A percentile compares a stretch with the other conserved stretches of the same genome.
Conservation (phyloP, 176 grass and related monocot species). For the Oryza rufipogon region DNA sequence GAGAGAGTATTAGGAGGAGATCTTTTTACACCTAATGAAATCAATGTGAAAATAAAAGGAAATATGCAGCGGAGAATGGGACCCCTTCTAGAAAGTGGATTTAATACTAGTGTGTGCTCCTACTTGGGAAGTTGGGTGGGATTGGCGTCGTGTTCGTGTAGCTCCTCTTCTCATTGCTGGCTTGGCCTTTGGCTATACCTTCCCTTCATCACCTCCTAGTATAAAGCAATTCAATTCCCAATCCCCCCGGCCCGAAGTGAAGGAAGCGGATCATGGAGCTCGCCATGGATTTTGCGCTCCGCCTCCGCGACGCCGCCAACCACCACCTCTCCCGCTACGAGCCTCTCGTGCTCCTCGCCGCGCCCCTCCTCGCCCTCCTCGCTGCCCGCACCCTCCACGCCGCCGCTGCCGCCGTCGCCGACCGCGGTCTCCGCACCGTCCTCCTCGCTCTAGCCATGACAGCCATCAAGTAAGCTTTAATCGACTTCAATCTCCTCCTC, state of each 20-base stretch:
- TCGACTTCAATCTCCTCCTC: neutral
- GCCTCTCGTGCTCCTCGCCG: conserved; percentile 65
- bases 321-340: conserved; percentile 64
- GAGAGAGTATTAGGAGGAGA: too few relatives aligned
- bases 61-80: neutral
- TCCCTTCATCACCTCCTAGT: too few relatives aligned
- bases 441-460: conserved; percentile 58
- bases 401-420: conserved; percentile 45
- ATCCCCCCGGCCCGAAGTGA: neutral
- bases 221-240: too few relatives aligned
- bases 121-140: too few relatives aligned
- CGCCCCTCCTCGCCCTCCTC: conserved; percentile 70
- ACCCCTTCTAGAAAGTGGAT: too few relatives aligned
- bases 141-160: too few relatives aligned
- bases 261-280: too few relatives aligned
- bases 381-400: conserved; percentile 59
- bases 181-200: too few relatives aligned
- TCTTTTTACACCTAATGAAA: neutral
- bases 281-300: conserved; percentile 36
- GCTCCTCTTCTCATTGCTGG: too few relatives aligned
- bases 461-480: conserved; percentile 67
- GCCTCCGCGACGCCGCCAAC: conserved; percentile 65
- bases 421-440: conserved; percentile 57
- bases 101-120: too few relatives aligned
- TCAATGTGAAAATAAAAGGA: neutral